These are phyloP conservation scores for Ormosia emarginata DNA, from an alignment of 306 rosid genomes.

Conservation along the genomic window DNA sequence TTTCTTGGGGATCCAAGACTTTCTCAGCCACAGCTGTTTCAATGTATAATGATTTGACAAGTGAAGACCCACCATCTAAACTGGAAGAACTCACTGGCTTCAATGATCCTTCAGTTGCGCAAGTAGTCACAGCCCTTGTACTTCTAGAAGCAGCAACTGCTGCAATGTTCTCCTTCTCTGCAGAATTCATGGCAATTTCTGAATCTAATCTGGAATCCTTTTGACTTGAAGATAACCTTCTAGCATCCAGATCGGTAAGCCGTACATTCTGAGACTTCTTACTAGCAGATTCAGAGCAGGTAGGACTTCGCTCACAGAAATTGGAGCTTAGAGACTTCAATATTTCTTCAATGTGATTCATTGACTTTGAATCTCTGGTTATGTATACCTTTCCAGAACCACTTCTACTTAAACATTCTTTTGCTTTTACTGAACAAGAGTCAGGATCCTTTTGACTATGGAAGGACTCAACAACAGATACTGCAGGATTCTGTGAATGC, in stretches of 20 bases:
- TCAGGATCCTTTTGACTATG: slow-evolving; percentile 31
- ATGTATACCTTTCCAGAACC: slow-evolving; percentile 15
- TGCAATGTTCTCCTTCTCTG: slow-evolving; percentile 31
- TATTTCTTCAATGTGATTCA: slow-evolving; percentile 5
- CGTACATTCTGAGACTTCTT: slow-evolving; percentile 24
- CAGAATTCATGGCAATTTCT: slow-evolving; percentile 25
- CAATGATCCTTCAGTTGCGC: slow-evolving; percentile 24
- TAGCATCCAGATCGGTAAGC: slow-evolving; percentile 21
- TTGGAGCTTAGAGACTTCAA: slow-evolving; percentile 13
- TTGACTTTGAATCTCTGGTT: slow-evolving; percentile 16
- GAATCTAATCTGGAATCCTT: slow-evolving; percentile 19
- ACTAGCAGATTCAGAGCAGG: slow-evolving; percentile 3
- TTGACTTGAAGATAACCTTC: slow-evolving; percentile 28
- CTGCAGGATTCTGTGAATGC: slow-evolving; percentile 20
- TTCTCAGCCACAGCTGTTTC: slow-evolving; percentile 18
- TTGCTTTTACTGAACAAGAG: slow-evolving; percentile 15
- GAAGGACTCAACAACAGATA: slow-evolving; percentile 28
- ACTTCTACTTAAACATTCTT: slow-evolving; percentile 14
- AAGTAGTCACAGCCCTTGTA: slow-evolving; percentile 24
- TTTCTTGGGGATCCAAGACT: slow-evolving; percentile 31
- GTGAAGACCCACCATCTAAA: slow-evolving; percentile 27
- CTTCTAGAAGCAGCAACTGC: slow-evolving; percentile 31
- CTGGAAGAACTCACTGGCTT: slow-evolving; percentile 28
- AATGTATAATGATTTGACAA: slow-evolving; percentile 14
- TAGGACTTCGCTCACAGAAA: neutral